Base-by-base conservation (phyloP, 2,329 filamentous ascomycete genomes). In the Mariannaea sp. region DNA sequence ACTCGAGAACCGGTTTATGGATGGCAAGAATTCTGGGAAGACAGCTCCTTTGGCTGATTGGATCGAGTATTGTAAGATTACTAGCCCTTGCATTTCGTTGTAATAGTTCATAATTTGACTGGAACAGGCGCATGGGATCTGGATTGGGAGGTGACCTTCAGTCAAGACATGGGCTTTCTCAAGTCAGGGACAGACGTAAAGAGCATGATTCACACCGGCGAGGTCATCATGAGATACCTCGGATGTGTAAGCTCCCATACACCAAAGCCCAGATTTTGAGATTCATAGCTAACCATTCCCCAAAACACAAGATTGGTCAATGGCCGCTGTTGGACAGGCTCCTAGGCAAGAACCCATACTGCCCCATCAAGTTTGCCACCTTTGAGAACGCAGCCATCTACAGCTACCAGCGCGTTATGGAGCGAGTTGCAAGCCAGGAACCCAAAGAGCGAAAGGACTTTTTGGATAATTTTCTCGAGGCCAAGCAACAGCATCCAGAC, bases 181-280 rank as follows among this genome's bases (percentile, higher is more conserved):
- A 46, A 46, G 32, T 27, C 43, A 16, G 43, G 43, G 9, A 38
- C 43, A 7, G 43, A 46, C 12, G 43, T 46, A 13, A 33, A 46
- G 12, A 20, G 26, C 30, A 46, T 46, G 43, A 46, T 46, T 20
- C 43, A 46, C 16, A 46, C 43, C 3, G 43, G 43, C 24, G 43
- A 46, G 43, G 38, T 46, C 32, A 46, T 46, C 26, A 46, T 46
- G 43, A 30, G 43, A 33, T 46, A 46, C 10, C 43, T 46, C 6
- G 43, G 43, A 36, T 46, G 43, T 19, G 43, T 46, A 38, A 6
- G 32, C n/a, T n/a, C n/a, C n/a, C 26, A 38, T 9, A 24, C 13
- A n/a, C 14, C 30, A 5, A 33, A 7, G 7, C 7, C 5, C 30
- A n/a, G 7, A 33, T 5, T 7, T 33, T n/a, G 13, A 33, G 13